Conservation (phyloP, 2,329 filamentous ascomycete species). For the Colletotrichum gloeosporioides region DNA sequence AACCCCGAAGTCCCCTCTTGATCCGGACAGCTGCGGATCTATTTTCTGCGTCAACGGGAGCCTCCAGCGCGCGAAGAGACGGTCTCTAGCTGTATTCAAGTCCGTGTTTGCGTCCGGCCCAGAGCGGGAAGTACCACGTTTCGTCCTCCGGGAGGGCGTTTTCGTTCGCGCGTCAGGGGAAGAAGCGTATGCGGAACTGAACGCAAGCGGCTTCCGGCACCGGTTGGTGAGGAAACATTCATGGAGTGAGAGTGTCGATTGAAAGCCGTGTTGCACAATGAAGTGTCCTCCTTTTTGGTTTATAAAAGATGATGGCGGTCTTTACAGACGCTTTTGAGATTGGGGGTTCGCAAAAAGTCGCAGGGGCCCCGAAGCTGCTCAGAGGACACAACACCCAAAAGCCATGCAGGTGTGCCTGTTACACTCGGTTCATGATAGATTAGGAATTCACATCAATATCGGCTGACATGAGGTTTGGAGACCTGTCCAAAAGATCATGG, state of each 20-base stretch:
- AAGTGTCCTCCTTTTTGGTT: too few relatives aligned
- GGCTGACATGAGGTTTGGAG: rapidly evolving
- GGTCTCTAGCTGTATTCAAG: neutral
- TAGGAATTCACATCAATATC: neutral
- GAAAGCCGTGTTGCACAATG: neutral
- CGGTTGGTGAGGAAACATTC: neutral
- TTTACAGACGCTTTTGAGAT: too few relatives aligned
- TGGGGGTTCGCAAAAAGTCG: too few relatives aligned
- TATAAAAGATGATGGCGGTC: too few relatives aligned
- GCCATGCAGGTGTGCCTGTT: neutral
- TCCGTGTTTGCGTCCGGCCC: neutral
- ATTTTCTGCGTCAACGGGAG: neutral
- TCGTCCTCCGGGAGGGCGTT: neutral
- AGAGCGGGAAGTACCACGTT: neutral
- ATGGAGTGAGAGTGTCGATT: neutral
- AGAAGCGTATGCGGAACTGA: neutral
- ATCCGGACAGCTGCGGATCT: neutral
- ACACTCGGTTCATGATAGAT: neutral
- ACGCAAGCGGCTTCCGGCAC: neutral
- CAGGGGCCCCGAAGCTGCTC: too few relatives aligned
- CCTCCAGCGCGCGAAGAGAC: neutral
- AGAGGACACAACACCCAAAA: neutral
- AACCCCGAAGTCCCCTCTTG: neutral
- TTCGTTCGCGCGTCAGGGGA: neutral
- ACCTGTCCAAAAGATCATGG: neutral